These are phyloP conservation scores for Eimeria acervulina DNA, from an alignment of 169 alveolate genomes.

Conservation along the genomic window DNA sequence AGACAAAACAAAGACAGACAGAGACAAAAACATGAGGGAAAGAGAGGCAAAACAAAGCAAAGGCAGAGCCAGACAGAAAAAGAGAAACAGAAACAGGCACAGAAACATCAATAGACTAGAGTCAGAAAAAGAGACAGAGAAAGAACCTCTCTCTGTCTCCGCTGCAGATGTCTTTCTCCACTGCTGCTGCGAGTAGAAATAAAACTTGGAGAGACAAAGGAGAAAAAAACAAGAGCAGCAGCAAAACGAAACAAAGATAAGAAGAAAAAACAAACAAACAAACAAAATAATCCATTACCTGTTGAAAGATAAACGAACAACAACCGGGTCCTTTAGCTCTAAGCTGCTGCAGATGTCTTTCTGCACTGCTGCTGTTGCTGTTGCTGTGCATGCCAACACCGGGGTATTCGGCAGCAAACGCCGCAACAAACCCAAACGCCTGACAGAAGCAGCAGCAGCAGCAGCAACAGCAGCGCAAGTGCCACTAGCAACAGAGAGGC, in stretches of 20 bases:
- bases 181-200: too few relatives aligned
- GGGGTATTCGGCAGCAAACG: too few relatives aligned
- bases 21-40: too few relatives aligned
- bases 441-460: not conserved
- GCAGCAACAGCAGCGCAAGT: not conserved
- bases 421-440: too few relatives aligned
- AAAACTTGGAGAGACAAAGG: not conserved
- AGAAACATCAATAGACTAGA: not conserved
- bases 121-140: too few relatives aligned
- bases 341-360: conserved; percentile 91
- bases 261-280: too few relatives aligned
- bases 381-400: too few relatives aligned
- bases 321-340: conserved; percentile 11
- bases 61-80: not conserved
- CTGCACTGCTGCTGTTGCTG: conserved; percentile 94
- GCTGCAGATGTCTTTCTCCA: too few relatives aligned
- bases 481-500: not conserved
- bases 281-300: not conserved
- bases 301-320: conserved; percentile 36
- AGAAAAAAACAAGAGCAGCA: not conserved
- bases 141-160: too few relatives aligned
- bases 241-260: not conserved
- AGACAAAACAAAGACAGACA: too few relatives aligned
- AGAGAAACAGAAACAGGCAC: not conserved
- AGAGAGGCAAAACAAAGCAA: too few relatives aligned